Evolutionary conservation across 306 rosid species (phyloP), one percentile per base, ranked within the genome.

Genomic region (Comarum palustre): DNA sequence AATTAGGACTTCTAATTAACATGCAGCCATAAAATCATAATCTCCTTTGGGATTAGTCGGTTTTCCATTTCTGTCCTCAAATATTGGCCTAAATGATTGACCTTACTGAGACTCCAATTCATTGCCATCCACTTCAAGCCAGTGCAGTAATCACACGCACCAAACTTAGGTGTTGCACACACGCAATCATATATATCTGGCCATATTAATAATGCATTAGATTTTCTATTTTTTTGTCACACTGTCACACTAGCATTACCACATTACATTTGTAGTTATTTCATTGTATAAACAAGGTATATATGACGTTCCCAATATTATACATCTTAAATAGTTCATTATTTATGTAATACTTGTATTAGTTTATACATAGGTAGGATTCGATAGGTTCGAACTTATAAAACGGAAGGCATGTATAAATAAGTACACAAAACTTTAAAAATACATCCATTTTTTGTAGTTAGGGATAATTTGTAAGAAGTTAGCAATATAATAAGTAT

Each of bases 81-180:
- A 55, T n/a, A n/a, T n/a, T 68, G 54, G 72, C 68, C 31, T 61
- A 24, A 74, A 79, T 72, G 67, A 81, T 85, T 87, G 90, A 89
- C 86, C 79, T 71, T 48, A 55, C 68, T 29, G 3, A 61, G 81
- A 87, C 89, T 81, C 82, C 82, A 81, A 84, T 86, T 84, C 50
- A 78, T 82, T 78, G 87, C 63, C 69, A 42, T 76, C 74, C 67
- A 50, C 73, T 82, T 76, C 59, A 19, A 48, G 41, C 29, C 54
- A 39, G 38, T 32, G 5, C 69, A 32, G 45, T 54, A 68, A 5
- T 17, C 72, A 58, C 81, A 80, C 75, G 73, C 84, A 41, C 79
- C 55, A 25, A 22, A 48, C 57, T 24, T 22, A 25, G 14, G 27
- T 45, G 77, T 57, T 48, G 6, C 25, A 10, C 46, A 20, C 83